Base-by-base conservation (phyloP, 805 yeast species). In the Cyberlindnera saturnus region DNA sequence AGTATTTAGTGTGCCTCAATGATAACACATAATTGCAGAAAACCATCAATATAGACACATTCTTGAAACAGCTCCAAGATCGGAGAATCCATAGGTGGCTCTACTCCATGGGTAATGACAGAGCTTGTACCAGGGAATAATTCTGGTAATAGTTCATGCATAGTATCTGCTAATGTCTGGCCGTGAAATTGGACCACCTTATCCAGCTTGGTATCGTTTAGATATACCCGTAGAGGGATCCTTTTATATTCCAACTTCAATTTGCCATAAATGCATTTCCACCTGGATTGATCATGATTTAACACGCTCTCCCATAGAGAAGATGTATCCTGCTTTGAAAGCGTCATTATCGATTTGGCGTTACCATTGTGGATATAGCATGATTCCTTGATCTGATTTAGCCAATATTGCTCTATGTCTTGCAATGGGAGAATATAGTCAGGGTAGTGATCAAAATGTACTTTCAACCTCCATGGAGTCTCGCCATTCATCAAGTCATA, bases 301-400 rank as follows among this genome's bases (percentile, higher is more conserved):
- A 52, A 46, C 5, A 81, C 69, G 9, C 82, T 62, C 1, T 66
- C 51, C 85, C 90, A 85, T 38, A 88, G 66, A 1, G 57, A 56
- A 19, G 67, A 62, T 0, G 91, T 74, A 40, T 82, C 81, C 1
- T 69, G 70, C 47, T 77, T 80, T 6, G 93, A 76, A 42, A 91
- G 64, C 20, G 71, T 71, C 95, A 91, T 84, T n/a, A 91, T 76
- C 2, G 79, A 73, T 47, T 84, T 87, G 6, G 96, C 73, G n/a
- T 78, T 74, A 0, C 96, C 96, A 50, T 82, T 79, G 32, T 85
- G 60, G 0, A 88, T 77, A 55, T 73, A 87, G 54, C 88, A 79
- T 5, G 88, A 75, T 56, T 91, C 97, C 55, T 93, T 91, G 58
- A 88, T 64, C 46, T 80, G 88, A 57, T 91, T 89, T 47, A 81